Evolutionary conservation across 2,329 filamentous ascomycete genomes (phyloP).

Genomic region (Sclerotinia sclerotiorum): DNA sequence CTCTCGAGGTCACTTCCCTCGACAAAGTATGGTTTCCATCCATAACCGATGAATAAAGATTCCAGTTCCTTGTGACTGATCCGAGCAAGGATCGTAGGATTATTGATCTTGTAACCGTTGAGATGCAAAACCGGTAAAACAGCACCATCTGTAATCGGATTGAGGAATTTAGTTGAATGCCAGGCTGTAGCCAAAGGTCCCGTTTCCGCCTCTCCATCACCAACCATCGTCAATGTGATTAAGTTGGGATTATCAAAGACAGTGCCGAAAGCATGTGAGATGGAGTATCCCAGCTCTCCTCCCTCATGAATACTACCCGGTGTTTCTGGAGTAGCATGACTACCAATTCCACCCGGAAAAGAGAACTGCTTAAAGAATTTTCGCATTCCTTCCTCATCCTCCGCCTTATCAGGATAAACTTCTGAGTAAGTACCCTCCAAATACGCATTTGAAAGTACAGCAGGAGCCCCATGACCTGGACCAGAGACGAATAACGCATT

Average conservation of each 20-base stretch:
- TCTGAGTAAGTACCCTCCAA: constrained; percentile 77
- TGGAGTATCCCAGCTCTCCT: constrained; percentile 77
- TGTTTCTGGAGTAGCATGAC: constrained; percentile 76
- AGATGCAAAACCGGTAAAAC: constrained; percentile 76
- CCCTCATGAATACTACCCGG: constrained; percentile 77
- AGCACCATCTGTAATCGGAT: constrained; percentile 74
- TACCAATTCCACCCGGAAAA: constrained; percentile 76
- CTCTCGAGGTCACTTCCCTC: constrained; percentile 70
- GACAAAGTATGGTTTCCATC: constrained; percentile 78
- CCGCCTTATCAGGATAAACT: constrained; percentile 71
- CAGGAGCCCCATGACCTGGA: constrained; percentile 75
- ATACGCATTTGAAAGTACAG: constrained; percentile 73
- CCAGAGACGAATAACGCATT: constrained; percentile 73
- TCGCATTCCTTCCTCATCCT: constrained; percentile 67
- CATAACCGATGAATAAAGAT: constrained; percentile 69
- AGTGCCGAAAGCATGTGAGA: constrained; percentile 75
- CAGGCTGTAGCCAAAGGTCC: constrained; percentile 76
- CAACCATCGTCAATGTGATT: constrained; percentile 75
- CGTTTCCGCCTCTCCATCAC: constrained; percentile 79
- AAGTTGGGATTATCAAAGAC: constrained; percentile 75
- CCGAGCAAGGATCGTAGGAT: constrained; percentile 70
- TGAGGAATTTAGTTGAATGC: constrained; percentile 82
- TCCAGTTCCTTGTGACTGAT: constrained; percentile 73
- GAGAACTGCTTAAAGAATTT: constrained; percentile 82
- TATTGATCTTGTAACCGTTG: constrained; percentile 86